These are phyloP conservation scores for Tetrahymena malaccensis DNA, from an alignment of 73 alveolate species.

Conservation along the genomic window DNA sequence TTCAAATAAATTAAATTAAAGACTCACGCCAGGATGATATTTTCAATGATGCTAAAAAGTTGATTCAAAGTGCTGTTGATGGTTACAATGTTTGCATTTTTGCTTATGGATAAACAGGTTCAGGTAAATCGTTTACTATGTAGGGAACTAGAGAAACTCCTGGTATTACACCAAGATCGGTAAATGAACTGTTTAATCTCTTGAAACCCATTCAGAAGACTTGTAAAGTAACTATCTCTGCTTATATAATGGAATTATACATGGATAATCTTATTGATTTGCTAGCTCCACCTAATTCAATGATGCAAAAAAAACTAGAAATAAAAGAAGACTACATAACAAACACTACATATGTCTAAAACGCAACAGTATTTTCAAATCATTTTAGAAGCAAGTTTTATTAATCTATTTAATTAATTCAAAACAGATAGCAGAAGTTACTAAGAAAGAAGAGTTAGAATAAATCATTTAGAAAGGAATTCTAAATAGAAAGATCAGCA, in stretches of 20 bases:
- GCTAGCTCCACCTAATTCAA: not conserved
- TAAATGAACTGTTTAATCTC: slow-evolving; percentile 60
- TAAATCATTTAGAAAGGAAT: slow-evolving; percentile 49
- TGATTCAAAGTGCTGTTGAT: slow-evolving; percentile 69
- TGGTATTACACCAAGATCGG: slow-evolving; percentile 91
- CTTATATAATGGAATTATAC: not conserved
- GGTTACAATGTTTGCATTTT: slow-evolving; percentile 98
- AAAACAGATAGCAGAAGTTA: not conserved
- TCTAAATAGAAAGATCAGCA: slow-evolving; percentile 55
- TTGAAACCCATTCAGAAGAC: not conserved
- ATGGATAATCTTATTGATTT: slow-evolving; percentile 21
- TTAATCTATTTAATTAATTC: not conserved
- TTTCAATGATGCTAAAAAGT: slow-evolving; percentile 9
- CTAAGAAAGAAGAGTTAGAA: slow-evolving; percentile 37
- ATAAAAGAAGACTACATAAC: slow-evolving; percentile 1
- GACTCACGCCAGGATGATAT: slow-evolving; percentile 9
- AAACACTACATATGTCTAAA: slow-evolving; percentile 11
- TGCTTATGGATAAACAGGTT: slow-evolving; percentile 98
- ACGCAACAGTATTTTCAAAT: not conserved
- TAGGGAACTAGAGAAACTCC: slow-evolving; percentile 87
- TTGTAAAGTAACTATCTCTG: not conserved
- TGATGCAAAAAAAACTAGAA: slow-evolving; percentile 13
- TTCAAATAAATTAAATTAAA: not conserved
- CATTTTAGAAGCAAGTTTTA: not conserved
- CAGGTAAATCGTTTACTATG: slow-evolving; percentile 96